Percentiles rank a stretch among this genome's conserved stretches.
These are phyloP conservation scores for Chaetothyriales sp. DNA, from an alignment of 2,329 filamentous ascomycete species.

Conservation along the genomic window DNA sequence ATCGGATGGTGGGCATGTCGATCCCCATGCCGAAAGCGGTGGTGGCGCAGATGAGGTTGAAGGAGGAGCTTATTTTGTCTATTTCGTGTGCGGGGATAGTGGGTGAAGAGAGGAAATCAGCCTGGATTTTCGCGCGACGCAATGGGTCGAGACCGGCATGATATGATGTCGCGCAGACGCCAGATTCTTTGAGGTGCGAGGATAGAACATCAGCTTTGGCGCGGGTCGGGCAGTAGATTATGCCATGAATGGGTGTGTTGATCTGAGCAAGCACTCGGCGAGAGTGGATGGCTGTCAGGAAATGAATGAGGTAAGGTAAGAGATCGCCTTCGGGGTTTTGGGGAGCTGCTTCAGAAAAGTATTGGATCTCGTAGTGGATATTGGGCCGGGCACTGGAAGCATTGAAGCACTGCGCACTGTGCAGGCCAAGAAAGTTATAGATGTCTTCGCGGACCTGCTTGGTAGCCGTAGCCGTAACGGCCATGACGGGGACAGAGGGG, in stretches of 20 bases:
- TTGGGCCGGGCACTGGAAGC: constrained; percentile 77
- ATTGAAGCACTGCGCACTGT: constrained; percentile 50
- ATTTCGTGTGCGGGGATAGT: constrained; percentile 12
- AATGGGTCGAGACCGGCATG: constrained; percentile 54
- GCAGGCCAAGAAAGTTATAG: constrained; percentile 58
- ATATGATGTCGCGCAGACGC: constrained; percentile 33
- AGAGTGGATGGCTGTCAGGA: constrained; percentile 60
- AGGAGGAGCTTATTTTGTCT: constrained; percentile 37
- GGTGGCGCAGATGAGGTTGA: constrained; percentile 86
- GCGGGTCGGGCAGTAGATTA: constrained; percentile 34
- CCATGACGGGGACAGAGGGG: constrained; percentile 78
- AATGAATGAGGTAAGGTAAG: constrained; percentile 59
- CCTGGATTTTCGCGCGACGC: constrained; percentile 48
- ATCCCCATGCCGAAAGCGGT: constrained; percentile 98
- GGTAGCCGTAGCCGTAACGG: constrained; percentile 84
- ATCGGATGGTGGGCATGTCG: constrained; percentile 86
- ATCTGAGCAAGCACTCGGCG: constrained; percentile 43
- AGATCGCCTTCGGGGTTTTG: constrained; percentile 54
- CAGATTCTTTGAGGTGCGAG: constrained; percentile 17
- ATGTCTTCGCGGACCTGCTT: constrained; percentile 69
- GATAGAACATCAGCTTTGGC: constrained; percentile 30
- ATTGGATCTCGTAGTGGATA: constrained; percentile 80
- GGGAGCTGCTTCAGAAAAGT: constrained; percentile 24
- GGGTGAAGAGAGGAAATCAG: constrained; percentile 9
- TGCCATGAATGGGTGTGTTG: constrained; percentile 27